These are phyloP conservation scores for Lasiodiplodia theobromae DNA, from an alignment of 2,329 filamentous ascomycete species.

Conservation along the genomic window DNA sequence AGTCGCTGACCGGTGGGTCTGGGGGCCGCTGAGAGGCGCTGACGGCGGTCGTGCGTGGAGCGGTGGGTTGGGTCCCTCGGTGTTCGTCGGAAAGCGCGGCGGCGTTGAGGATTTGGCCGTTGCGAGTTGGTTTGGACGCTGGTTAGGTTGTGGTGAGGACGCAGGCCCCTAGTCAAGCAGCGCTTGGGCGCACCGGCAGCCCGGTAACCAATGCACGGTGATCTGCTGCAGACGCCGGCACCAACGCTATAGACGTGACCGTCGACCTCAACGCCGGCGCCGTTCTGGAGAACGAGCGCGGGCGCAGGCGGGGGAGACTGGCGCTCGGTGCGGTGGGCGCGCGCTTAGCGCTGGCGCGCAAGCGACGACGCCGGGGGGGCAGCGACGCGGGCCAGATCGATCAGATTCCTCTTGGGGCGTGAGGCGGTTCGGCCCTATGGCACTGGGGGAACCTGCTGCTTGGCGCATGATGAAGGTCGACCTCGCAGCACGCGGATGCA, in stretches of 20 bases:
- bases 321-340: too few relatives aligned
- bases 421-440: constrained; percentile 28
- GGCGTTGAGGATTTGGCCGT: constrained; percentile 2
- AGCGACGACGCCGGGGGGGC: too few relatives aligned
- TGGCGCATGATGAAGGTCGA: constrained; percentile 1
- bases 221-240: neutral
- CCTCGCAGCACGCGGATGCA: constrained; percentile 12
- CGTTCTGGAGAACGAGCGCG: too few relatives aligned
- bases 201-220: constrained; percentile 17
- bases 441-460: neutral
- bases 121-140: neutral
- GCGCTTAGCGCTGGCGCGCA: too few relatives aligned
- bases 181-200: constrained; percentile 4
- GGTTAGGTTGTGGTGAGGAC: constrained; percentile 2
- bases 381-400: neutral
- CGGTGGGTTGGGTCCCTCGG: neutral
- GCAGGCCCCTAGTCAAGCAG: neutral
- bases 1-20: neutral
- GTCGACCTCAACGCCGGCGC: too few relatives aligned
- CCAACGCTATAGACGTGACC: neutral
- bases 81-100: constrained; percentile 9
- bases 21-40: neutral
- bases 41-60: neutral
- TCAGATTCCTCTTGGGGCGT: neutral
- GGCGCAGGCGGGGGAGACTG: too few relatives aligned